Evolutionary conservation across 352 stramenopile species (phyloP).

Genomic region (Pythium dissotocum): DNA sequence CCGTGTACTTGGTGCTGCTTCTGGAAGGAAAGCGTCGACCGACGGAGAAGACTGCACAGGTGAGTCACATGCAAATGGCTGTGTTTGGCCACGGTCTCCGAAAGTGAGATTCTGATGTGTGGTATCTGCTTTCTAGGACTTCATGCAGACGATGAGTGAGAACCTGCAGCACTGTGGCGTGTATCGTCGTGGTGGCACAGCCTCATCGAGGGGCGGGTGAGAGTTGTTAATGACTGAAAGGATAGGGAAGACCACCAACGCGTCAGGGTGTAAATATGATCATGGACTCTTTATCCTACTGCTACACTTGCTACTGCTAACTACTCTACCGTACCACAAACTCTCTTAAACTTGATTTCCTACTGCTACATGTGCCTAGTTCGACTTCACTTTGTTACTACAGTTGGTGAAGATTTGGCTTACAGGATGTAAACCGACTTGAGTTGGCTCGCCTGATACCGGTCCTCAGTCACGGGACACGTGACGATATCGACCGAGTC

Average conservation of each 20-base stretch:
- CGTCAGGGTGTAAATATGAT: neutral
- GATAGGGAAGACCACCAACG: neutral
- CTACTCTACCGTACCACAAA: neutral
- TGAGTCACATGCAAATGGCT: conserved; percentile 22
- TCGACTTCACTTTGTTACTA: neutral
- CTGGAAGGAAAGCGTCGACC: conserved; percentile 65
- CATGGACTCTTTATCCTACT: conserved; percentile 1
- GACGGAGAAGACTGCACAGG: conserved; percentile 73
- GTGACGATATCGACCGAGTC: conserved; percentile 46
- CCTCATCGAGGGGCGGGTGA: conserved; percentile 11
- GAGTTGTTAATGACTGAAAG: neutral
- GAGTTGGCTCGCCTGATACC: conserved; percentile 56
- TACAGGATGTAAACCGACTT: conserved; percentile 84
- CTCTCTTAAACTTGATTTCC: conserved; percentile 2
- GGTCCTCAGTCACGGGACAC: conserved; percentile 72
- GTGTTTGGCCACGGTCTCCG: neutral
- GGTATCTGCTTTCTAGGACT: conserved; percentile 44
- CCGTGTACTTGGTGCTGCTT: conserved; percentile 73
- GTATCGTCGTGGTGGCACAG: conserved; percentile 39
- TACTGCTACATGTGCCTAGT: neutral
- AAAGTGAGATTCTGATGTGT: neutral
- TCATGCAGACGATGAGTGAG: conserved; percentile 77
- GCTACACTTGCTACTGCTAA: neutral
- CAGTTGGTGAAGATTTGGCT: neutral
- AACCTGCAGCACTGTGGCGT: conserved; percentile 76